Conservation (phyloP, 768 basidiomycete genomes). For the Hypholoma sublateritium region DNA sequence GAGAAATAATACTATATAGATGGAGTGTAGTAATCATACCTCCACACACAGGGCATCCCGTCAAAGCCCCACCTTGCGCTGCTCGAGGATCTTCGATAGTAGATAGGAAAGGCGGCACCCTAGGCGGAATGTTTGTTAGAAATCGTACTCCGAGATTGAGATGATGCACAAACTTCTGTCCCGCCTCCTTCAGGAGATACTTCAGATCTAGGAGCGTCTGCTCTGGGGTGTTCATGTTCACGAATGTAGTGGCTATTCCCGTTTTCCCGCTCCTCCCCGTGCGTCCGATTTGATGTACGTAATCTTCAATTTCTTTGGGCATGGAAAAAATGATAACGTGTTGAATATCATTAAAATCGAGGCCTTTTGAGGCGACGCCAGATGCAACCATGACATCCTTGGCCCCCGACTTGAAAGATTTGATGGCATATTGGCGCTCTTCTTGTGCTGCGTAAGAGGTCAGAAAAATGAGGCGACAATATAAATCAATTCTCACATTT, state of each 20-base stretch:
- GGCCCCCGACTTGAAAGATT: conserved; percentile 93
- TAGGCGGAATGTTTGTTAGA: conserved; percentile 29
- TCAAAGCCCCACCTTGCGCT: conserved; percentile 71
- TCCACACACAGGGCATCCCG: conserved; percentile 95
- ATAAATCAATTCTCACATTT: conserved; percentile 62
- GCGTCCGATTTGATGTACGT: conserved; percentile 98
- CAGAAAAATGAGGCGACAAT: background rate
- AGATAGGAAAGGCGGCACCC: conserved; percentile 90
- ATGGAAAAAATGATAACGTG: conserved; percentile 99
- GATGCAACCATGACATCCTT: conserved; percentile 99
- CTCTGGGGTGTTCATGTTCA: conserved; percentile 96
- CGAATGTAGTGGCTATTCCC: conserved; percentile 97
- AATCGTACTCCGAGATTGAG: background rate
- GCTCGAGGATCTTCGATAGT: conserved; percentile 90
- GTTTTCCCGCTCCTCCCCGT: conserved; percentile 98
- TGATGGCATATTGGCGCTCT: conserved; percentile 98
- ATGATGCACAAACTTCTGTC: conserved; percentile 77
- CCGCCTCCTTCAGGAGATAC: conserved; percentile 94
- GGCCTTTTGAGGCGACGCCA: conserved; percentile 94
- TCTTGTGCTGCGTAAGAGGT: conserved; percentile 71
- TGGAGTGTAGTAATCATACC: conserved; percentile 43
- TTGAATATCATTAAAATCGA: conserved; percentile 98
- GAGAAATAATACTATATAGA: background rate
- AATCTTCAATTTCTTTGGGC: conserved; percentile 99
- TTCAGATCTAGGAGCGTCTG: conserved; percentile 97